Evolutionary conservation across 345 rosid species (phyloP).

Genomic region (Melaleuca alternifolia): DNA sequence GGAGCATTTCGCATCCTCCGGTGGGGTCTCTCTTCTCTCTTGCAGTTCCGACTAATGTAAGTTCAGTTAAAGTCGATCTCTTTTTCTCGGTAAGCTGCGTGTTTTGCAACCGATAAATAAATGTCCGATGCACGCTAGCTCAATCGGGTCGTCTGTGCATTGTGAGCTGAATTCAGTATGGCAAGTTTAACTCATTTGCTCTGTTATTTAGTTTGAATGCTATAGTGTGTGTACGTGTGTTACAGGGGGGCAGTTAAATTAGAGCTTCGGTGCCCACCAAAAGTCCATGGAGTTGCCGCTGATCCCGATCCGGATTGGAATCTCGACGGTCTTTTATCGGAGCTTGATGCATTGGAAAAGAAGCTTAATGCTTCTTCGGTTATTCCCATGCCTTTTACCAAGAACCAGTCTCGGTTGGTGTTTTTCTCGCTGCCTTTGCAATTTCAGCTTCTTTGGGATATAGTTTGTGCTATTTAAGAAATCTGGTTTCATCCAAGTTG

Average conservation of each 20-base stretch:
- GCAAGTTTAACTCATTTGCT: neutral
- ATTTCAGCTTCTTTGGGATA: neutral
- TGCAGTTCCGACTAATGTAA: neutral
- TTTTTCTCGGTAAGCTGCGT: neutral
- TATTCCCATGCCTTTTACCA: conserved; percentile 20
- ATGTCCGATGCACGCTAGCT: neutral
- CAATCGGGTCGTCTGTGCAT: neutral
- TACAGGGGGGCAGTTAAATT: conserved; percentile 52
- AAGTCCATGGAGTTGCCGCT: conserved; percentile 37
- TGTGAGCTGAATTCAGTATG: neutral
- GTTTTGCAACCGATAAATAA: neutral
- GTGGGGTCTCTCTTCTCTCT: neutral
- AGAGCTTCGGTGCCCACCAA: conserved; percentile 51
- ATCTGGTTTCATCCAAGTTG: neutral
- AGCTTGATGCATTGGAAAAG: conserved; percentile 55
- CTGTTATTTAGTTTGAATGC: neutral
- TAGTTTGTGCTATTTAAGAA: neutral
- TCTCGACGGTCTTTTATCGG: conserved; percentile 40
- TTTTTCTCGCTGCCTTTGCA: neutral
- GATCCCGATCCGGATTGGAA: conserved; percentile 86
- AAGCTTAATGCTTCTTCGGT: conserved; percentile 39
- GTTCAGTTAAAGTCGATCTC: neutral
- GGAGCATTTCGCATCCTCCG: neutral
- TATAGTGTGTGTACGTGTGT: neutral
- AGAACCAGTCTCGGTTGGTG: conserved; percentile 31